Evolutionary conservation across 495 filamentous ascomycete genomes (phyloP).

Genomic region (Talaromyces proteolyticus): DNA sequence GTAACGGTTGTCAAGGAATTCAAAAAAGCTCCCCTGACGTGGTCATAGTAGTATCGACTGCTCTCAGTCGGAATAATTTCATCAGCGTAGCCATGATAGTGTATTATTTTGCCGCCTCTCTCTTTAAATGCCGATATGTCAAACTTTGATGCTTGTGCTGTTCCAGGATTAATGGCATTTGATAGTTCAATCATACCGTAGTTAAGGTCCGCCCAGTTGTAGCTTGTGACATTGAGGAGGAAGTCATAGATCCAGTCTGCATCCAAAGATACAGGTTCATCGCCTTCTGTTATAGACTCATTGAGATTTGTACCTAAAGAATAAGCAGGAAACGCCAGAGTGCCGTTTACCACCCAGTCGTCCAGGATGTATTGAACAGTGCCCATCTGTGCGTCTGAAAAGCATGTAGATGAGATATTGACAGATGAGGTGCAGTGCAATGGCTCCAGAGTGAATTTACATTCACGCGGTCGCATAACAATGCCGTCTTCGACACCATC

Average conservation of each 20-base stretch:
- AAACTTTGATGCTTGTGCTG: conserved; percentile 16
- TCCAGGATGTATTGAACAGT: neutral
- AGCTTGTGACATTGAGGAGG: neutral
- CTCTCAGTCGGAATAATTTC: conserved; percentile 11
- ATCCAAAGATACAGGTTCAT: neutral
- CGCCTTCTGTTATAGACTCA: neutral
- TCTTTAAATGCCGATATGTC: conserved; percentile 25
- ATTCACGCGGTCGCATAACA: conserved; percentile 42
- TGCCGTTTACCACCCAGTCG: neutral
- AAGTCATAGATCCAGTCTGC: no score
- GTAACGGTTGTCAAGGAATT: neutral
- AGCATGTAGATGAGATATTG: neutral
- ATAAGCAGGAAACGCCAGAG: neutral
- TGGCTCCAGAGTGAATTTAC: conserved; percentile 35
- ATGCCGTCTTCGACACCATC: conserved; percentile 52
- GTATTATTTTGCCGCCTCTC: conserved; percentile 35
- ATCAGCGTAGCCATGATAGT: conserved; percentile 29
- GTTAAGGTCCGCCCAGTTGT: neutral
- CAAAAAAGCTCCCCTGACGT: conserved; percentile 7
- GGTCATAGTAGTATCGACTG: conserved; percentile 13
- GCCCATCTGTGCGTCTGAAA: neutral
- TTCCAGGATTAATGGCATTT: neutral
- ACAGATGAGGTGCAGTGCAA: conserved; percentile 36
- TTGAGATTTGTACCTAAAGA: neutral
- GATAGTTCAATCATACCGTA: neutral